Evolutionary conservation across 225 moss, liverwort and hornwort genomes (phyloP), one percentile per base, ranked within the genome.

Genomic region (Bryum argenteum): DNA sequence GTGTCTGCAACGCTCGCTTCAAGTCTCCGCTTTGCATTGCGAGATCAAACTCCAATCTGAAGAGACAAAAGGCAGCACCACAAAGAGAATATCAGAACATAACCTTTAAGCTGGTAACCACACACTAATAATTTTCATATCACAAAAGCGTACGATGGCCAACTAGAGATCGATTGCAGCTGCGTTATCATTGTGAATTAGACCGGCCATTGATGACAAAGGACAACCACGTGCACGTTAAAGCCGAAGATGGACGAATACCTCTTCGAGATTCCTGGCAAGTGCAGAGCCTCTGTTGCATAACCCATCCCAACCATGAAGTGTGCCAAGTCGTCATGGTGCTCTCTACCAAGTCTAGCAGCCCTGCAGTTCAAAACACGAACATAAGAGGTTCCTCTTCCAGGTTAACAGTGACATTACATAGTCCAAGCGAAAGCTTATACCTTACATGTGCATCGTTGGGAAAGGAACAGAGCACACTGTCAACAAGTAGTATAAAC

Each of bases 261-360:
- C 97, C 94, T 94, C 82, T 98, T 98, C 0, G 97, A 98, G 50
- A 98, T 91, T 66, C 97, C 97, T 45, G 97, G 97, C 62, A 98
- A 65, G 84, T 98, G 97, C 54, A 98, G 77, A 53, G 97, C 92
- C 72, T 98, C 97, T 58, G 86, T 88, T 19, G 97, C 97, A 80
- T 98, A 98, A 67, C 97, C 97, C 97, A 98, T 94, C 54, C 97
- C 97, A 73, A 94, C 81, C 90, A 98, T 89, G 54, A 98, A 98
- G 63, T 92, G 80, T 40, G 97, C 97, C 84, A 98, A 84, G 84
- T 98, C 97, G 64, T 98, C 97, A 73, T 98, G 97, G 74, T 94
- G 97, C 81, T 98, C 97, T 89, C 97, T 86, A 72, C 94, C 94
- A 66, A 98, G 84, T 78, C 89, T 86, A 79, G 97, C 88, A 55